phyloP scores from a whole-genome alignment of 257 asterid species.

The Plantago ovata region DNA sequence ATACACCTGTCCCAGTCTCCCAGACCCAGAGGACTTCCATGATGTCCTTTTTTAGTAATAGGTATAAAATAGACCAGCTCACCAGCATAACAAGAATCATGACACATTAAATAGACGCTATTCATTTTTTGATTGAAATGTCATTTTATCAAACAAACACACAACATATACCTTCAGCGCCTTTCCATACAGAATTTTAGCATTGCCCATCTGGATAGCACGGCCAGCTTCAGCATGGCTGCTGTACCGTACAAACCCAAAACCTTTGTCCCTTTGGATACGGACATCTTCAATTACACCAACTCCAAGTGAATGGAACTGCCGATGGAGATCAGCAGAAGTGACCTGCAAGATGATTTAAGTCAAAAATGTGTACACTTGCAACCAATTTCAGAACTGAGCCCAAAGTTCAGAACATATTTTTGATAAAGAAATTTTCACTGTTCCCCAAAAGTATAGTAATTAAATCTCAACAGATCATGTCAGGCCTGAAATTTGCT shows the following conservation, averaged over 20 bases:
- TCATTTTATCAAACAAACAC: neutral
- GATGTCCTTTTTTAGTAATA: too few relatives aligned
- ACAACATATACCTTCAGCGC: slow-evolving; percentile 64
- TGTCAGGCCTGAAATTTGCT: neutral
- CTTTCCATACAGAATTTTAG: slow-evolving; percentile 57
- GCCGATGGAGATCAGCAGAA: slow-evolving; percentile 68
- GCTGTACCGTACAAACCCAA: slow-evolving; percentile 79
- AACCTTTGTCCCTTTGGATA: slow-evolving; percentile 82
- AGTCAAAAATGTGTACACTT: too few relatives aligned
- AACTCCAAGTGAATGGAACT: slow-evolving; percentile 66
- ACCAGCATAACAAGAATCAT: too few relatives aligned
- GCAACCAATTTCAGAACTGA: too few relatives aligned
- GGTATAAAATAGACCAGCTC: too few relatives aligned
- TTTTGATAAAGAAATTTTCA: neutral
- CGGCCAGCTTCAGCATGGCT: slow-evolving; percentile 83
- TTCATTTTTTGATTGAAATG: too few relatives aligned
- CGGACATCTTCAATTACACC: slow-evolving; percentile 85
- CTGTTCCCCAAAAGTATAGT: neutral
- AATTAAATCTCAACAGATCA: neutral
- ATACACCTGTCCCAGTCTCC: too few relatives aligned
- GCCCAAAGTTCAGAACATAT: neutral
- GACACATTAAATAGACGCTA: too few relatives aligned
- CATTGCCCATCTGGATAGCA: slow-evolving; percentile 80
- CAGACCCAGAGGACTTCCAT: too few relatives aligned
- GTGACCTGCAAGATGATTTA: slow-evolving; percentile 42